A percentile compares a stretch with the other conserved stretches of the same genome.
These are phyloP conservation scores for Suhomyces bokatorum DNA, from an alignment of 1,139 yeast genomes.

Conservation along the genomic window DNA sequence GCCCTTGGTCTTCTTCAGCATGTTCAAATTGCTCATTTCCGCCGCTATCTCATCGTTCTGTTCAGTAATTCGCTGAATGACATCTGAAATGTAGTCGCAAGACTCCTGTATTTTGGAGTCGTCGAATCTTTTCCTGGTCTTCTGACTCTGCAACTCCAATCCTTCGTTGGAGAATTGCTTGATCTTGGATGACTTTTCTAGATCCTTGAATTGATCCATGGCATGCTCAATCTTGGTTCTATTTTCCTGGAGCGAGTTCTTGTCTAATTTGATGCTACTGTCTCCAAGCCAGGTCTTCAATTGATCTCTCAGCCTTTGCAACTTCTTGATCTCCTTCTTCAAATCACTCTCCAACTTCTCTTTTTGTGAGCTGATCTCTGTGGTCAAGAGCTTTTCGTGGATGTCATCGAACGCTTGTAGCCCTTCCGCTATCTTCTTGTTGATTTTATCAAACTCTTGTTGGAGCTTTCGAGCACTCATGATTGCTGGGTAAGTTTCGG, in stretches of 20 bases:
- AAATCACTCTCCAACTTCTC: slow-evolving; percentile 92
- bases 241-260: slow-evolving; percentile 69
- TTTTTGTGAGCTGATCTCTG: slow-evolving; percentile 86
- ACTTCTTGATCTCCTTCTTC: slow-evolving; percentile 92
- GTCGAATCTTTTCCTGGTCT: slow-evolving; percentile 41
- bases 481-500: slow-evolving; percentile 5
- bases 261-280: slow-evolving; percentile 89
- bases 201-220: slow-evolving; percentile 95
- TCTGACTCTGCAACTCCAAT: slow-evolving; percentile 61
- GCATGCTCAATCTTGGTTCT: slow-evolving; percentile 84
- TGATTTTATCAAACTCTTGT: slow-evolving; percentile 90
- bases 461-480: slow-evolving; percentile 53
- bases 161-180: slow-evolving; percentile 97
- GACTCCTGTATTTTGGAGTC: slow-evolving; percentile 73
- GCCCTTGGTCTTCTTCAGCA: slow-evolving; percentile 53
- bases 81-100: slow-evolving; percentile 66
- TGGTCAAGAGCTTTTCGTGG: slow-evolving; percentile 79
- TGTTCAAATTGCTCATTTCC: slow-evolving; percentile 59
- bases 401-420: slow-evolving; percentile 81
- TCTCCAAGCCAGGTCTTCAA: slow-evolving; percentile 95
- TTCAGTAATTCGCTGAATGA: slow-evolving; percentile 78
- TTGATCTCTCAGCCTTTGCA: slow-evolving; percentile 93
- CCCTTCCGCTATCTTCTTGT: slow-evolving; percentile 95
- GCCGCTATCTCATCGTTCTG: slow-evolving; percentile 82
- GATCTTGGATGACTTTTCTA: slow-evolving; percentile 92